Conservation (phyloP, 2,329 filamentous ascomycete genomes). For the Penicillium sp. region DNA sequence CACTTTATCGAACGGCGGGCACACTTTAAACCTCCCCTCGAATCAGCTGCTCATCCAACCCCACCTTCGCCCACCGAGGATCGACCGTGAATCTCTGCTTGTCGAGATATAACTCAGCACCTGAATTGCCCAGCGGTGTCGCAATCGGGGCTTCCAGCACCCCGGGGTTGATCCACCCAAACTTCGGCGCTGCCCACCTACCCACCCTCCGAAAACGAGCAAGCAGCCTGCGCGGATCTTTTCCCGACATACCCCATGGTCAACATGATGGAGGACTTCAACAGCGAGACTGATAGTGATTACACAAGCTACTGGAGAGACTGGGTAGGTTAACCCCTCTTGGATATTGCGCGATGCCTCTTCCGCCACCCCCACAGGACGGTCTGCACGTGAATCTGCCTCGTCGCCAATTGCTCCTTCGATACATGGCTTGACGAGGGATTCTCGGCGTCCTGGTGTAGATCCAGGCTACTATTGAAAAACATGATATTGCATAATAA, state of each 20-base stretch:
- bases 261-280: slow-evolving; percentile 87
- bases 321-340: slow-evolving; percentile 73
- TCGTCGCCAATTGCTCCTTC: not conserved
- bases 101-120: not conserved
- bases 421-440: not conserved
- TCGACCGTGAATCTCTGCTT: slow-evolving; percentile 5
- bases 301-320: slow-evolving; percentile 99
- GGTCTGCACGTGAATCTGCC: slow-evolving; percentile 9
- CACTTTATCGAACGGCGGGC: slow-evolving; percentile 23
- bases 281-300: slow-evolving; percentile 96
- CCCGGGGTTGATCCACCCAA: slow-evolving; percentile 30
- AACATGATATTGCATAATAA: not conserved
- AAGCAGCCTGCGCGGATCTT: slow-evolving; percentile 19
- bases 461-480: not conserved
- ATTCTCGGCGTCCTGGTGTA: not conserved
- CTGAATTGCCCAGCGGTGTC: slow-evolving; percentile 15
- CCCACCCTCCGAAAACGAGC: slow-evolving; percentile 22
- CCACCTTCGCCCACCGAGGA: slow-evolving; percentile 7
- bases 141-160: slow-evolving; percentile 23
- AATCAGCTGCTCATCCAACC: slow-evolving; percentile 16
- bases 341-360: slow-evolving; percentile 15
- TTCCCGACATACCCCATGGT: slow-evolving; percentile 14
- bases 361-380: slow-evolving; percentile 18
- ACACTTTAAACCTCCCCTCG: slow-evolving; percentile 14
- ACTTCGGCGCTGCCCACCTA: slow-evolving; percentile 25